Evolutionary conservation across 352 stramenopile genomes (phyloP).

Genomic region (Pythium aquatile): DNA sequence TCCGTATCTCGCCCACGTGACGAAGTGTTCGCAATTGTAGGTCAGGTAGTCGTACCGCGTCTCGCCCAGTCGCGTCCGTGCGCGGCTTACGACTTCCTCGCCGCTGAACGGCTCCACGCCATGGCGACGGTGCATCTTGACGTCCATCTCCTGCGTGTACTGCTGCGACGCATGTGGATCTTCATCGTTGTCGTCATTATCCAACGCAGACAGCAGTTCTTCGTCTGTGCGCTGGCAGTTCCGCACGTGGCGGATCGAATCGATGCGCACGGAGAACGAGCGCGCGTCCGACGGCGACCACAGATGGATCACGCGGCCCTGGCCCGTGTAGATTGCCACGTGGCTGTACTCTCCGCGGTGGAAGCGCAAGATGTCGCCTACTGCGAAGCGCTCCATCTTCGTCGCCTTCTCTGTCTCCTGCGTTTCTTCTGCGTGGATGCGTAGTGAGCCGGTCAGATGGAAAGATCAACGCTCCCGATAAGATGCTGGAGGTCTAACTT

Average conservation of each 20-base stretch:
- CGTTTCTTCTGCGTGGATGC: not conserved
- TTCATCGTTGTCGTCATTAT: constrained; percentile 10
- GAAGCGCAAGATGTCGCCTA: constrained; percentile 65
- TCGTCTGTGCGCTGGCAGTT: constrained; percentile 16
- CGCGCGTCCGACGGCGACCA: constrained; percentile 43
- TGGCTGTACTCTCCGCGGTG: constrained; percentile 62
- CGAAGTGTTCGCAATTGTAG: constrained; percentile 80
- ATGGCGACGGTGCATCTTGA: constrained; percentile 46
- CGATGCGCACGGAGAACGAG: constrained; percentile 60
- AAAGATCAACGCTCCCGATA: constrained; percentile 5
- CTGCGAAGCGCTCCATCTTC: constrained; percentile 14
- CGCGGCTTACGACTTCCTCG: constrained; percentile 44
- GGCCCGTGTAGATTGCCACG: constrained; percentile 51
- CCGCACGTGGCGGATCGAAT: constrained; percentile 50
- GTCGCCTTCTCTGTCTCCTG: not conserved
- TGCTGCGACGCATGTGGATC: constrained; percentile 28
- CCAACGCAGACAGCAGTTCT: constrained; percentile 13
- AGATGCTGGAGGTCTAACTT: not conserved
- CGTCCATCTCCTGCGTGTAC: constrained; percentile 48
- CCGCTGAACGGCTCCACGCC: constrained; percentile 37
- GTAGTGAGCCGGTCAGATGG: not conserved
- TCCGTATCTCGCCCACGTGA: constrained; percentile 69
- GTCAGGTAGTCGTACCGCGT: constrained; percentile 47
- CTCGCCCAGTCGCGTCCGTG: constrained; percentile 50
- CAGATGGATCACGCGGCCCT: constrained; percentile 55